Conservation (phyloP, 108 stramenopile species). For the Cyclotella baltica region DNA sequence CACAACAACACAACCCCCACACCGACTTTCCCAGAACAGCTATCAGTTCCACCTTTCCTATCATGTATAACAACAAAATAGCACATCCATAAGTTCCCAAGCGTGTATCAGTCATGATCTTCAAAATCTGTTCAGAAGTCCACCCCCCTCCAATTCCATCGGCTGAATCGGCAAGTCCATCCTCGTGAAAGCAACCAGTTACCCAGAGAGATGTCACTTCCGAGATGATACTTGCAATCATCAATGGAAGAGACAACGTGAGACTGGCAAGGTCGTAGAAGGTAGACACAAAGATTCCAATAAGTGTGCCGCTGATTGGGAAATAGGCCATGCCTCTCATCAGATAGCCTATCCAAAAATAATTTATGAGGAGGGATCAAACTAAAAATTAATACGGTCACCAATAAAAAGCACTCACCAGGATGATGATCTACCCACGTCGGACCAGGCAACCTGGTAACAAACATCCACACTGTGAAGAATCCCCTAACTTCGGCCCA, state of each 20-base stretch:
- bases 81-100: conserved; percentile 86
- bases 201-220: conserved; percentile 49
- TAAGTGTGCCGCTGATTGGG: conserved; percentile 62
- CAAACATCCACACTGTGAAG: conserved; percentile 69
- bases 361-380: background rate
- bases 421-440: conserved; percentile 76
- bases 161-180: conserved; percentile 76
- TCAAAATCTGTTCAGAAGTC: conserved; percentile 72
- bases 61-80: conserved; percentile 62
- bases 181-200: conserved; percentile 87
- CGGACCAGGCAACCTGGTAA: conserved; percentile 75
- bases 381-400: background rate
- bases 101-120: conserved; percentile 86
- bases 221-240: conserved; percentile 42
- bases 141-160: conserved; percentile 85
- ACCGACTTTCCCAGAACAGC: conserved; percentile 47
- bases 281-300: conserved; percentile 54
- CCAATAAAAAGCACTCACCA: conserved; percentile 20
- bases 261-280: conserved; percentile 51
- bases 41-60: conserved; percentile 66
- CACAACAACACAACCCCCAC: conserved; percentile 40
- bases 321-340: conserved; percentile 84
- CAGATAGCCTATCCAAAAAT: conserved; percentile 43
- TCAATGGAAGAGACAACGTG: conserved; percentile 51
- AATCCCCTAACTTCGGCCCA: conserved; percentile 58